Percentiles rank a stretch among this genome's conserved stretches.
These are phyloP conservation scores for Sordariomycetes sp. DNA, from an alignment of 2,329 filamentous ascomycete species.

Conservation along the genomic window DNA sequence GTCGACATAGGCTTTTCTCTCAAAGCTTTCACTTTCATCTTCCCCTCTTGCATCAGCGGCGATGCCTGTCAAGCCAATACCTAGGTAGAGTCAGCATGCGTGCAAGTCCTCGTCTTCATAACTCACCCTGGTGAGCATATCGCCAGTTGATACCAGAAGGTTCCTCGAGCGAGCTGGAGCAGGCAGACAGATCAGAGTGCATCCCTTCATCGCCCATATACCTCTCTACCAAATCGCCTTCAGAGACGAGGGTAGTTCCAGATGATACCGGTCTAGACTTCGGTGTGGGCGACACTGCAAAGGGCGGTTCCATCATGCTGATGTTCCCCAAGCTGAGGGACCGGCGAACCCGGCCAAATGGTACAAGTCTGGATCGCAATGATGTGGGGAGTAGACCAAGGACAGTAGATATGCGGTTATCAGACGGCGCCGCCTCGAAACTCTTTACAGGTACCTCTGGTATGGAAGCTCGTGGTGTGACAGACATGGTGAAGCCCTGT, in stretches of 20 bases:
- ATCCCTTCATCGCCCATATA: too few species aligned
- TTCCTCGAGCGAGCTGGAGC: not conserved
- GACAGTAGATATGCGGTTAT: slow-evolving; percentile 35
- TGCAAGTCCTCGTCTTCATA: not conserved
- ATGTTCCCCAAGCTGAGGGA: slow-evolving; percentile 24
- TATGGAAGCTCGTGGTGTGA: too few species aligned
- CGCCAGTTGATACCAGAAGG: slow-evolving; percentile 17
- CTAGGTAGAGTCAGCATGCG: slow-evolving; percentile 5
- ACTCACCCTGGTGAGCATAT: slow-evolving; percentile 21
- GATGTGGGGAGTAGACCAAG: slow-evolving; percentile 44
- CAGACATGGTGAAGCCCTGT: too few species aligned
- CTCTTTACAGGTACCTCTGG: too few species aligned
- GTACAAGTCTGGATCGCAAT: slow-evolving; percentile 40
- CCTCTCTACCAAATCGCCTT: too few species aligned
- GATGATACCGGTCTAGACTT: not conserved
- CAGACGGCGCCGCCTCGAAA: too few species aligned
- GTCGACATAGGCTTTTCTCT: slow-evolving; percentile 55
- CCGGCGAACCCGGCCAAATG: slow-evolving; percentile 37
- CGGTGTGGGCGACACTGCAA: not conserved
- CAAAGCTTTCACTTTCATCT: slow-evolving; percentile 19
- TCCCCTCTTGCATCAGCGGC: slow-evolving; percentile 15
- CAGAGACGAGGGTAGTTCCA: not conserved
- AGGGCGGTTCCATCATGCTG: not conserved
- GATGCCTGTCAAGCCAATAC: slow-evolving; percentile 15
- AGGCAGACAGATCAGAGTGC: too few species aligned